A percentile compares a stretch with the other conserved stretches of the same genome.
These are phyloP conservation scores for Naganishia randhawae DNA, from an alignment of 768 basidiomycete genomes.

Conservation along the genomic window DNA sequence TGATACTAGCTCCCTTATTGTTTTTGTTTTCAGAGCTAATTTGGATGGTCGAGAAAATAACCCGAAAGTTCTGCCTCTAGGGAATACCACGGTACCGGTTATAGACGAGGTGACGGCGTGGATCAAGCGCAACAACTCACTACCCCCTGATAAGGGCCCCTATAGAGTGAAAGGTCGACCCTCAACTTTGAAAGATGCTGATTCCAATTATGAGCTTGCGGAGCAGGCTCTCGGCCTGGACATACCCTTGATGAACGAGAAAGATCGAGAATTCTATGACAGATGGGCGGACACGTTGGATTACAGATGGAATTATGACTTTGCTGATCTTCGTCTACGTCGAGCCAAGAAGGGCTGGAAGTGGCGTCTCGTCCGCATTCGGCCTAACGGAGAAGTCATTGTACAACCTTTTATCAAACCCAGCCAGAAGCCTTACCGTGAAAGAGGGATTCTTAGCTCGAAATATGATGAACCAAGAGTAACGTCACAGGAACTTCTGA, in stretches of 20 bases:
- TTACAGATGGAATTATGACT: slow-evolving; percentile 20
- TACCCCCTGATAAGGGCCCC: slow-evolving; percentile 9
- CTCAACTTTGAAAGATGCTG: slow-evolving; percentile 24
- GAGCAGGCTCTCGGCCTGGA: slow-evolving; percentile 10
- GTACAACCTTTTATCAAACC: slow-evolving; percentile 27
- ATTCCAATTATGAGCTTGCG: slow-evolving; percentile 16
- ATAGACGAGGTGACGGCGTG: slow-evolving; percentile 24
- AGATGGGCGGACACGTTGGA: slow-evolving; percentile 25
- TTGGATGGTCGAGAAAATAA: slow-evolving; percentile 10
- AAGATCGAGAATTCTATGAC: slow-evolving; percentile 23
- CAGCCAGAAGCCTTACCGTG: slow-evolving; percentile 20
- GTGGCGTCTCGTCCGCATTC: slow-evolving; percentile 28
- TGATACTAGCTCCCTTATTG: not conserved
- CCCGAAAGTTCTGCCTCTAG: slow-evolving; percentile 20
- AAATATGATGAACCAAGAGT: not conserved
- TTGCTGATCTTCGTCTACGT: slow-evolving; percentile 24
- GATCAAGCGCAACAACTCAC: slow-evolving; percentile 22
- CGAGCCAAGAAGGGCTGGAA: slow-evolving; percentile 27
- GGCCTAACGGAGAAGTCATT: slow-evolving; percentile 20
- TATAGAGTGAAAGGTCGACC: slow-evolving; percentile 7
- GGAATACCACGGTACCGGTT: slow-evolving; percentile 20
- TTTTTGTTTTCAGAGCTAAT: slow-evolving; percentile 4
- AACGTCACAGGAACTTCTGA: not conserved
- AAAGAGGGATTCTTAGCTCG: slow-evolving; percentile 14
- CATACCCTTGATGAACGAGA: not conserved